Percentiles rank a stretch among this genome's conserved stretches.
These are phyloP conservation scores for Schizopora paradoxa DNA, from an alignment of 1,284 basidiomycete species.

Conservation along the genomic window DNA sequence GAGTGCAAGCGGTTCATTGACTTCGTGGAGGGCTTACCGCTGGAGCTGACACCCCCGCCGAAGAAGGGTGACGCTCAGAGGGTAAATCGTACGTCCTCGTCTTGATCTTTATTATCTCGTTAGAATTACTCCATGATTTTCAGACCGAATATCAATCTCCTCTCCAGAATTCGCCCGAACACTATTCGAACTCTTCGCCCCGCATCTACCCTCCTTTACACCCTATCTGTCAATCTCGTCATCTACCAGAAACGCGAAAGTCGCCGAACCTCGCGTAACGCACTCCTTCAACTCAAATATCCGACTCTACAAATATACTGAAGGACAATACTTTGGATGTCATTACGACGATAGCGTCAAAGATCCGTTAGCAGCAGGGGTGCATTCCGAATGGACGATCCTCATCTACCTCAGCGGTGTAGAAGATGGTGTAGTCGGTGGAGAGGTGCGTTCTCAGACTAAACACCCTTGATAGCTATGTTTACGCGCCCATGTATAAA, in stretches of 20 bases:
- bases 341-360: conserved; percentile 73
- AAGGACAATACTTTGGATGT: conserved; percentile 62
- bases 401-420: conserved; percentile 70
- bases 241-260: conserved; percentile 11
- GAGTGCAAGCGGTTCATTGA: conserved; percentile 62
- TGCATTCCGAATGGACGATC: conserved; percentile 74
- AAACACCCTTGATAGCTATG: neutral
- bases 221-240: conserved; percentile 41
- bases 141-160: conserved; percentile 60
- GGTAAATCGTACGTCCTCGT: conserved; percentile 53
- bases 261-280: conserved; percentile 31
- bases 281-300: conserved; percentile 67
- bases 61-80: conserved; percentile 73
- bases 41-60: conserved; percentile 67
- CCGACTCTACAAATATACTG: conserved; percentile 62
- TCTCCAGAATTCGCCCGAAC: conserved; percentile 56
- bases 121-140: neutral
- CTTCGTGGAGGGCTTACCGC: conserved; percentile 57
- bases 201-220: conserved; percentile 57
- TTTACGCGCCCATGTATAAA: no score
- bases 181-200: conserved; percentile 47
- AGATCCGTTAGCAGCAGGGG: conserved; percentile 49
- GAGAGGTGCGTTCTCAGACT: conserved; percentile 44
- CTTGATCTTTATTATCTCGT: conserved; percentile 3
- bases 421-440: conserved; percentile 71